A percentile compares a stretch with the other conserved stretches of the same genome.
Conservation (phyloP, 2,329 filamentous ascomycete species). For the Furcasterigmium sp. region DNA sequence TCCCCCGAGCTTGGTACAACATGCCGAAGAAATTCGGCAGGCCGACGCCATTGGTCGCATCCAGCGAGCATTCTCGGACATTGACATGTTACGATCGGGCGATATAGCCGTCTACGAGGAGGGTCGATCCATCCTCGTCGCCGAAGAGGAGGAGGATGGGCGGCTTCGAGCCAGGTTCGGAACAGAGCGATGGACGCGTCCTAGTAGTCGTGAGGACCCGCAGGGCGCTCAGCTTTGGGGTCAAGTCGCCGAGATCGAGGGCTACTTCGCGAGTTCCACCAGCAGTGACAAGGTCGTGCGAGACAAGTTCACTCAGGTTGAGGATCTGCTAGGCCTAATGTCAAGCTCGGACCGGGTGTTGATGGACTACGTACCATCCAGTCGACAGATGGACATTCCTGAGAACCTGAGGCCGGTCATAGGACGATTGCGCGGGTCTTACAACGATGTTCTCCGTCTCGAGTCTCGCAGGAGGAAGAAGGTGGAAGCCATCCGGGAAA, state of each 20-base stretch:
- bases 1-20: constrained; percentile 77
- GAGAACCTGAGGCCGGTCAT: constrained; percentile 76
- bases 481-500: constrained; percentile 72
- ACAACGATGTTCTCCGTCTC: constrained; percentile 80
- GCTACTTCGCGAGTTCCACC: constrained; percentile 68
- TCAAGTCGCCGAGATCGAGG: constrained; percentile 73
- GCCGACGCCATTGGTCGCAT: constrained; percentile 78
- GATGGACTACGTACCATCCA: constrained; percentile 85
- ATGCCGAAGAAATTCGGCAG: constrained; percentile 90
- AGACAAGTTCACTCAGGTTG: constrained; percentile 72
- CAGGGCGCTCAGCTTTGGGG: constrained; percentile 64
- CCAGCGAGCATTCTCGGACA: constrained; percentile 77
- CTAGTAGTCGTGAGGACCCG: constrained; percentile 64
- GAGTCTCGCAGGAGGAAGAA: constrained; percentile 77
- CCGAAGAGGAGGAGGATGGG: constrained; percentile 81
- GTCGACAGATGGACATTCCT: constrained; percentile 71
- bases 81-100: constrained; percentile 78
- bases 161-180: constrained; percentile 72
- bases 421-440: constrained; percentile 67
- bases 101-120: constrained; percentile 78
- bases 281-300: constrained; percentile 59
- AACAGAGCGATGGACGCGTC: constrained; percentile 77
- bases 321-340: constrained; percentile 69
- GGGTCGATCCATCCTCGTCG: constrained; percentile 69
- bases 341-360: constrained; percentile 75